Evolutionary conservation across 2,329 filamentous ascomycete species (phyloP).

Genomic region (Fusarium lyarnte): DNA sequence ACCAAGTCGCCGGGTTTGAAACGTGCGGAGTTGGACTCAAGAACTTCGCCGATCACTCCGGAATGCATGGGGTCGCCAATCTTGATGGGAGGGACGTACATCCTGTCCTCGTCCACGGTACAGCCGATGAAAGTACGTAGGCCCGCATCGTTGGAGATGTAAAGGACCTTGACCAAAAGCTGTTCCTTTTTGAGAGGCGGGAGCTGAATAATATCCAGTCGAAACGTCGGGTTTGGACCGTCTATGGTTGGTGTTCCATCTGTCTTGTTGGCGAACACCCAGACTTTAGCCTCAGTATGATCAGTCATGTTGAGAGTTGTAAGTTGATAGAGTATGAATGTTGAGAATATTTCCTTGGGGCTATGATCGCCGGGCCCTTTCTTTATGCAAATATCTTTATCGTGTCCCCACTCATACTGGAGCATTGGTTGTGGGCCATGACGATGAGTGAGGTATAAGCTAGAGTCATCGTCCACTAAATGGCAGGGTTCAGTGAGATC

Average conservation of each 20-base stretch:
- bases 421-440: not conserved
- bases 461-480: not conserved
- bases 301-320: not conserved
- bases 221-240: not conserved
- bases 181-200: not conserved
- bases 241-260: not conserved
- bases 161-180: conserved; percentile 8
- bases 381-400: not conserved
- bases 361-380: not conserved
- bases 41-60: not conserved
- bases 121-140: not conserved
- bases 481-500: not conserved
- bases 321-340: too few species aligned
- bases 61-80: conserved; percentile 2
- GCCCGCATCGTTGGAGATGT: conserved; percentile 13
- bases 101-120: not conserved
- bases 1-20: conserved; percentile 1
- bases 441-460: not conserved
- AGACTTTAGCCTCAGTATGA: not conserved
- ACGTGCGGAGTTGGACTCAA: not conserved
- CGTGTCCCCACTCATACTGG: not conserved
- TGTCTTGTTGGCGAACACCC: conserved; percentile 9
- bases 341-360: not conserved
- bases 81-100: conserved; percentile 5
- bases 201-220: not conserved